Percentiles rank a stretch among this genome's conserved stretches.
phyloP scores from a whole-genome alignment of 768 basidiomycete genomes.

The Leccinum boreale region DNA sequence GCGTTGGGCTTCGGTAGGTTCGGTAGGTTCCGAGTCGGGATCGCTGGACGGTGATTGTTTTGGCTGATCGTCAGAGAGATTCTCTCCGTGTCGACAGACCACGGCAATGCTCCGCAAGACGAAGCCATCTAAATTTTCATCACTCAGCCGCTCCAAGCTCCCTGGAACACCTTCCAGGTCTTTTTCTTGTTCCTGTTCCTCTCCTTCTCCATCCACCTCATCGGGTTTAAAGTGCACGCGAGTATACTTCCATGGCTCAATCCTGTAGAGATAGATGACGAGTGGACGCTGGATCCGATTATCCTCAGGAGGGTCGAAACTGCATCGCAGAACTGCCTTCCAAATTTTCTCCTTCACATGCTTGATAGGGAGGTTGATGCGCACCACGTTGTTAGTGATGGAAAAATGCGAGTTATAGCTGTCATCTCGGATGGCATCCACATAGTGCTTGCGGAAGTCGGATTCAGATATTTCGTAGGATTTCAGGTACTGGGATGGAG shows the following conservation, averaged over 20 bases:
- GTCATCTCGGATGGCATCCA: constrained; percentile 10
- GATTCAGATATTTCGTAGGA: constrained; percentile 21
- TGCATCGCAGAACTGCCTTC: constrained; percentile 25
- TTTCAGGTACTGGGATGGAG: constrained; percentile 20
- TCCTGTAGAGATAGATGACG: constrained; percentile 21
- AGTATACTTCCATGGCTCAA: constrained; percentile 7
- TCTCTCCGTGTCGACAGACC: constrained; percentile 1
- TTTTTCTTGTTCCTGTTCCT: background rate
- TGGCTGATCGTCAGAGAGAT: background rate
- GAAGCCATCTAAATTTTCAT: constrained; percentile 10
- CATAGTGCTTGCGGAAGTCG: constrained; percentile 18
- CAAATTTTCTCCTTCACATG: constrained; percentile 10
- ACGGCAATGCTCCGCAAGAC: constrained; percentile 11
- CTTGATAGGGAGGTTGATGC: constrained; percentile 21
- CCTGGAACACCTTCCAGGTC: constrained; percentile 4
- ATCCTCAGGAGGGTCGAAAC: constrained; percentile 13
- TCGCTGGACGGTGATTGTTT: background rate
- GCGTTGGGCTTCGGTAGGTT: constrained; percentile 17
- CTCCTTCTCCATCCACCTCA: background rate
- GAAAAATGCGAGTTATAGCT: constrained; percentile 15
- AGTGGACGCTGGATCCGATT: constrained; percentile 18
- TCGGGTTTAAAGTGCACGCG: constrained; percentile 12
- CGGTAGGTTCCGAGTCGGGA: background rate
- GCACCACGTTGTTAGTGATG: constrained; percentile 19
- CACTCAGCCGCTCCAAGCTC: constrained; percentile 20